Percentiles rank a stretch among this genome's conserved stretches.
Conservation (phyloP, 257 asterid genomes). For the Plantago major region DNA sequence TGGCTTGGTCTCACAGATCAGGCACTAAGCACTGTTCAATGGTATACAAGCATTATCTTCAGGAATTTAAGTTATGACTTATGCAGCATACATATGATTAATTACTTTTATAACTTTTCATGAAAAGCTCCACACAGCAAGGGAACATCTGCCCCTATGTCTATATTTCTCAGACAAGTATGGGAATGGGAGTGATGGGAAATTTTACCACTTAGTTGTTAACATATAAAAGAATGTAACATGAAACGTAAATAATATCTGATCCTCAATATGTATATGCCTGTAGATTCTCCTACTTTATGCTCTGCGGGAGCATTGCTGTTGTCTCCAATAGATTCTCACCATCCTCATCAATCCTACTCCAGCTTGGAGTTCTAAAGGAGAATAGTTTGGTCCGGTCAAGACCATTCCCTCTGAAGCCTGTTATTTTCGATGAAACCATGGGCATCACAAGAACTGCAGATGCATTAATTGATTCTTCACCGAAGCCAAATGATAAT, state of each 20-base stretch:
- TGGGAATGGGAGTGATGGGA: not conserved
- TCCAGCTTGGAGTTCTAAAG: conserved; percentile 61
- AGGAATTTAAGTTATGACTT: not conserved
- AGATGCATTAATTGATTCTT: conserved; percentile 72
- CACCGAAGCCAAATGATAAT: conserved; percentile 69
- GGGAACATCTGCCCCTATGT: not conserved
- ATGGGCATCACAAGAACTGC: conserved; percentile 93
- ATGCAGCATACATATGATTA: not conserved
- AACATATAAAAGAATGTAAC: conserved; percentile 10
- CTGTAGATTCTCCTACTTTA: conserved; percentile 26
- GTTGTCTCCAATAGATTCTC: conserved; percentile 45
- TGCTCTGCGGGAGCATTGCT: conserved; percentile 47
- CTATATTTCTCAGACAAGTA: too few species aligned
- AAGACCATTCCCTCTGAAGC: conserved; percentile 64
- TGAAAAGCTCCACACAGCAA: conserved; percentile 4
- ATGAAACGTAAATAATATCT: not conserved
- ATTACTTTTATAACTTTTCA: not conserved
- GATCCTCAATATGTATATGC: not conserved
- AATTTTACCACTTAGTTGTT: not conserved
- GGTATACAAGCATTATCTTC: not conserved
- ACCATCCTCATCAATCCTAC: conserved; percentile 58
- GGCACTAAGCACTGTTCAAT: not conserved
- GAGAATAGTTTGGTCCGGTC: conserved; percentile 54
- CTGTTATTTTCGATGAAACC: conserved; percentile 85
- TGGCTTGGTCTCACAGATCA: not conserved